Base-by-base conservation (phyloP, 2,329 filamentous ascomycete species). In the Bipolaris zeicola region DNA sequence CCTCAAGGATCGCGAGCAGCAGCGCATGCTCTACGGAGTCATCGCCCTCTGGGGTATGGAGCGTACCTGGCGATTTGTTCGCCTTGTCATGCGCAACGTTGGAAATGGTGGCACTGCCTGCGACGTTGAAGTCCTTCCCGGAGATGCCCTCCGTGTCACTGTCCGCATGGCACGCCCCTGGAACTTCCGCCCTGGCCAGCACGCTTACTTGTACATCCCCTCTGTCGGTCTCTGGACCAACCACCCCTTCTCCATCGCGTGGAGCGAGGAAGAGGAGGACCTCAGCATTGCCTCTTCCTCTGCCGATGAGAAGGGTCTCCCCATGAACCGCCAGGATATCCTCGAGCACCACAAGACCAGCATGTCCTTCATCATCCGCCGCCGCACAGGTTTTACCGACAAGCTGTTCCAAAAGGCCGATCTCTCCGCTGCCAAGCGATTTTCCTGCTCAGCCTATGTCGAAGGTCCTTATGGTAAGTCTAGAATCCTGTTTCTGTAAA, bases 331-430 rank as follows among this genome's bases (percentile, higher is more conserved):
- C 39, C 79, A 83, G 65, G 85, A 87, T 57, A 74, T 84, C 11
- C 76, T 83, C 48, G 76, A 77, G 33, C 68, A 78, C 13, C 77
- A 79, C 61, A 82, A 82, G 67, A 82, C 82, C 1, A 85, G 81
- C 18, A 85, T 96, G 57, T 92, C 90, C 0, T 91, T 97, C 67
- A 82, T 98, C 67, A 89, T 97, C 65, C 91, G 91, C 60, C 91
- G 92, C 26, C 90, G 95, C 58, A 93, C 89, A 0, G 94, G 94
- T 28, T 89, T 96, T 79, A 98, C 95, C 6, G 87, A 91, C 68
- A 87, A 87, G 66, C 85, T 98, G 2, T 96, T 87, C 80, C 81
- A 90, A 66, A 86, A 83, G 57, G 92, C 90, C 6, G 80, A 82
- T 55, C 76, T 78, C 28, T 77, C 81, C 18, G 79, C 81, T n/a